phyloP scores from a whole-genome alignment of 2,329 filamentous ascomycete genomes.

The Lachnellula hyalina region DNA sequence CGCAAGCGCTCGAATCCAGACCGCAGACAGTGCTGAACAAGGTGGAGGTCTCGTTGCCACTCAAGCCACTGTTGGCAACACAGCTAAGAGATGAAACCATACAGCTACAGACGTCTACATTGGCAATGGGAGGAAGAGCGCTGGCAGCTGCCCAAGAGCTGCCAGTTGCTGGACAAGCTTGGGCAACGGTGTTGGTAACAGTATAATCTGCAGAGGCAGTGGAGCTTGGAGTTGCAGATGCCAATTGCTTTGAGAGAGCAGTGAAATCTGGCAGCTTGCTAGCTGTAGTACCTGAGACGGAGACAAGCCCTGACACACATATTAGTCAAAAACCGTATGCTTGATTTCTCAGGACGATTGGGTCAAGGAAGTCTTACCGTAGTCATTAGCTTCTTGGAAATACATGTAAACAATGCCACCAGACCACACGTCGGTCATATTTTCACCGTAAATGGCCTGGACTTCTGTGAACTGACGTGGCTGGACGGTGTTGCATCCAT shows the following conservation, averaged over 20 bases:
- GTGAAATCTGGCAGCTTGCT: slow-evolving; percentile 70
- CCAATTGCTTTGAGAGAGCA: slow-evolving; percentile 64
- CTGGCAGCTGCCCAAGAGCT: slow-evolving; percentile 64
- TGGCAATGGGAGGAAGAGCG: slow-evolving; percentile 75
- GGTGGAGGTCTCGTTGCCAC: slow-evolving; percentile 52
- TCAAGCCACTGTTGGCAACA: slow-evolving; percentile 54
- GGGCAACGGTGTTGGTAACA: slow-evolving; percentile 63
- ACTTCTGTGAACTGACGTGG: slow-evolving; percentile 84
- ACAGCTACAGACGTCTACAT: slow-evolving; percentile 75
- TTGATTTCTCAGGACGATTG: background rate
- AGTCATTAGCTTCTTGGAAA: slow-evolving; percentile 86
- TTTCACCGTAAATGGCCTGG: slow-evolving; percentile 65
- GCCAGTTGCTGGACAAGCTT: slow-evolving; percentile 63
- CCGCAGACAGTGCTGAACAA: slow-evolving; percentile 76
- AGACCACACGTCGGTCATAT: slow-evolving; percentile 86
- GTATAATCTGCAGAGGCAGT: slow-evolving; percentile 64
- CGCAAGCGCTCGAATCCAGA: slow-evolving; percentile 49
- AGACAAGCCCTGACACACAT: slow-evolving; percentile 56
- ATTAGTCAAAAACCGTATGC: slow-evolving; percentile 14
- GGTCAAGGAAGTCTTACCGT: slow-evolving; percentile 47
- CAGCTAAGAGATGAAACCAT: slow-evolving; percentile 74
- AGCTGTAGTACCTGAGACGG: slow-evolving; percentile 53
- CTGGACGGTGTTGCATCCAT: slow-evolving; percentile 76
- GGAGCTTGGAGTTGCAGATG: slow-evolving; percentile 59
- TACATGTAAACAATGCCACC: slow-evolving; percentile 99